Evolutionary conservation across 192 early-diverging fungal genomes (phyloP).

Genomic region (Gonapodya sp.): DNA sequence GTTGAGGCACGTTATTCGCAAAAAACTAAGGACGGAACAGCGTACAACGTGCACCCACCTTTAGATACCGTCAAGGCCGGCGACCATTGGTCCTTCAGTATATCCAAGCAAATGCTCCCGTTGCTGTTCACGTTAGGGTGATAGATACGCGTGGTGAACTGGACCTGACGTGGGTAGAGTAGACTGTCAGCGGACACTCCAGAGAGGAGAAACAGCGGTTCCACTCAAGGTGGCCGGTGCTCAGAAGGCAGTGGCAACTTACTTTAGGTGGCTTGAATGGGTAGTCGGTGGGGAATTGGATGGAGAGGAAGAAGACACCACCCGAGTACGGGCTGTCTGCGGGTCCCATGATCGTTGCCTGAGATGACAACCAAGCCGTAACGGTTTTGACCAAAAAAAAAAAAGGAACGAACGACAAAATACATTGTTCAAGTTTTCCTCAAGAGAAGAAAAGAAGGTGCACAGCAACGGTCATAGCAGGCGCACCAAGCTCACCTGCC

Average conservation of each 20-base stretch:
- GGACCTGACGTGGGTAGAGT: constrained; percentile 42
- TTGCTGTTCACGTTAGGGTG: constrained; percentile 99
- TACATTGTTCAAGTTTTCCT: background rate
- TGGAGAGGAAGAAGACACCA: constrained; percentile 95
- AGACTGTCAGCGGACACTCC: background rate
- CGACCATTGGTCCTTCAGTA: constrained; percentile 97
- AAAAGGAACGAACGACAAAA: background rate
- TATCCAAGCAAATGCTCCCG: constrained; percentile 96
- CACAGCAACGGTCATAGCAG: background rate
- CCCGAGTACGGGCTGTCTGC: constrained; percentile 82
- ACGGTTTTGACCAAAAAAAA: background rate
- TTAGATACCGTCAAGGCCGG: constrained; percentile 98
- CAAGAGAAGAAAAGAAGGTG: background rate
- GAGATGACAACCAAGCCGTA: constrained; percentile 12
- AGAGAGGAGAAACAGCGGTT: background rate
- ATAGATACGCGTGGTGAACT: constrained; percentile 94
- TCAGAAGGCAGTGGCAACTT: constrained; percentile 11
- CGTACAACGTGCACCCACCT: constrained; percentile 47
- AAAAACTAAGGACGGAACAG: constrained; percentile 6
- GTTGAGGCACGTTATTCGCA: no score
- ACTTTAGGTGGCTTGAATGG: constrained; percentile 98
- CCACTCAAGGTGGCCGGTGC: background rate
- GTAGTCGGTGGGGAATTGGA: constrained; percentile 97
- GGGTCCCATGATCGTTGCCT: constrained; percentile 98
- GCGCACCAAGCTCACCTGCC: constrained; percentile 26